Base-by-base conservation (phyloP, 768 basidiomycete genomes). In the Boletus tomentosulus region DNA sequence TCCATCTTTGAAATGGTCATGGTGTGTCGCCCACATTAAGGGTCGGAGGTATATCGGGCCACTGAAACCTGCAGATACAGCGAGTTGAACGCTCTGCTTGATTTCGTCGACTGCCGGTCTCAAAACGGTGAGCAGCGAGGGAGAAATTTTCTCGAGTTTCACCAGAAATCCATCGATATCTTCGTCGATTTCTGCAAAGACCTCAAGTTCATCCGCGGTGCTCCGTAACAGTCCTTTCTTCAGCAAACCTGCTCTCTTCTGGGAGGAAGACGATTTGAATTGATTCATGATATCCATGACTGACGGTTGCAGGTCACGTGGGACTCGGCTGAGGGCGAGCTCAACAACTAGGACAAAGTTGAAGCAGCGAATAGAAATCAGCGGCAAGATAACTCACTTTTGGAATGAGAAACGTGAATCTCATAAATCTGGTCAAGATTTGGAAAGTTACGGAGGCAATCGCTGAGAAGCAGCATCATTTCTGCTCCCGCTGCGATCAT, bases 361-460 rank as follows among this genome's bases (percentile, higher is more conserved):
- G 48, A 33, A 43, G 44, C 7, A 41, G 50, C 6, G 22, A 24
- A 46, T n/a, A 8, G 35, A n/a, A 39, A 51, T 12, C 4, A 22
- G 15, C 4, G 49, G 22, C 6, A 28, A 44, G 45, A 46, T 5
- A 22, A 71, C 83, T 31, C 62, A 92, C 90, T 84, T 56, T 74
- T 78, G 1, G 87, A 84, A 71, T 93, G 91, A 12, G 89, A 90
- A 3, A 92, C 76, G 53, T 85, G 84, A 37, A 92, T 84, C 58
- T 89, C 87, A 58, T 89, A 90, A 51, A 77, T 79, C 58, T 80
- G 76, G 16, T 76, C 72, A 42, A 87, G 74, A 58, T 79, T 89
- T 8, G 85, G 91, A 71, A 91, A 92, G 51, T 77, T 80, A 42
- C 84, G 79, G 31, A 93, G 72, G 53, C 82, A 82, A 52, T 85